Conservation (phyloP, 768 basidiomycete species). For the Mycena metata region DNA sequence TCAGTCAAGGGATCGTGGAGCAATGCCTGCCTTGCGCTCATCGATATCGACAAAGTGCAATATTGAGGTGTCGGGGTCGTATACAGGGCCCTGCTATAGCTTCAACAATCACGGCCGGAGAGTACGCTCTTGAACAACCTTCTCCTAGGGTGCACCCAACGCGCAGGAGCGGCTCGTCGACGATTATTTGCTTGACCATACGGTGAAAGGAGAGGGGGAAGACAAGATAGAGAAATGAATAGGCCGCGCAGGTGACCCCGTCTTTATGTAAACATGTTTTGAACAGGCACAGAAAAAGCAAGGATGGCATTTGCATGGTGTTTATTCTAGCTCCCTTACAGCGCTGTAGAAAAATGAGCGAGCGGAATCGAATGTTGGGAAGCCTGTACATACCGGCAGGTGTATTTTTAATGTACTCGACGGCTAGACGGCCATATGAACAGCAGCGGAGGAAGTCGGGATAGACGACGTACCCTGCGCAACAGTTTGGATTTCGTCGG, state of each 20-base stretch:
- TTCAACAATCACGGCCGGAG: slow-evolving; percentile 39
- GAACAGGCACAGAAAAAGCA: too few species aligned
- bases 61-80: slow-evolving; percentile 64
- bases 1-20: slow-evolving; percentile 2
- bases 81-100: slow-evolving; percentile 67
- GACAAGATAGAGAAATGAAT: slow-evolving; percentile 32
- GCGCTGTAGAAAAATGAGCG: slow-evolving; percentile 53
- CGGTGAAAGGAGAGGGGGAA: slow-evolving; percentile 20
- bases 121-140: slow-evolving; percentile 55
- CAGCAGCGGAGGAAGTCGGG: slow-evolving; percentile 24
- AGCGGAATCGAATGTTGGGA: slow-evolving; percentile 34
- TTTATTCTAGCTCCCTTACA: slow-evolving; percentile 53
- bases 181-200: slow-evolving; percentile 55
- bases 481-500: slow-evolving; percentile 93
- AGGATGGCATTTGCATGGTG: slow-evolving; percentile 54
- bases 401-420: slow-evolving; percentile 38
- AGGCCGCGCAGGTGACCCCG: slow-evolving; percentile 27
- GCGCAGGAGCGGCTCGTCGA: slow-evolving; percentile 43
- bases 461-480: slow-evolving; percentile 78
- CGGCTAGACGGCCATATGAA: slow-evolving; percentile 33
- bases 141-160: slow-evolving; percentile 72
- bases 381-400: slow-evolving; percentile 34
- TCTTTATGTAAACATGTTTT: slow-evolving; percentile 40
- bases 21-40: slow-evolving; percentile 60
- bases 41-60: slow-evolving; percentile 80